Evolutionary conservation across 257 asterid species (phyloP), one percentile per base, ranked within the genome.

Genomic region (Marsdenia floribunda): DNA sequence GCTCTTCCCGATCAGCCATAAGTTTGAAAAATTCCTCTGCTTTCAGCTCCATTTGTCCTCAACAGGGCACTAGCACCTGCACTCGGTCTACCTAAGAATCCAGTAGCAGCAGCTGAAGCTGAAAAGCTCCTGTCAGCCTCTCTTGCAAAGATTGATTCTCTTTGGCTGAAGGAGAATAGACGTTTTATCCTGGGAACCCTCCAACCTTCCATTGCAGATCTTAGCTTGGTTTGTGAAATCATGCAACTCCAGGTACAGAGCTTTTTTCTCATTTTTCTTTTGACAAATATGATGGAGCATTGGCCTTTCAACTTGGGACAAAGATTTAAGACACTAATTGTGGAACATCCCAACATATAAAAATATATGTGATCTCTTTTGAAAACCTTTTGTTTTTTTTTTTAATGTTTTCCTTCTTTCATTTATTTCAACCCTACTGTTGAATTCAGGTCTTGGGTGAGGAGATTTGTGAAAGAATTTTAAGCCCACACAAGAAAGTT

Each of bases 191-290:
- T 92, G 38, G 98, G 96, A 61, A 86, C 89, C 81, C 77, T 66
- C 42, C 93, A 88, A 69, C 98, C 97, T 74, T 95, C 99, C 60
- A 88, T 95, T 38, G 97, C 97, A 3, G 99, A 92, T 82, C 92
- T 95, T 82, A 88, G 96, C 76, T 85, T 95, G 77, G 96, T 88
- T 65, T 95, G 97, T 77, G 99, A 90, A 84, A 74, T 90, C 74
- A 87, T 92, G 98, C 91, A 92, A 80, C 97, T 92, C 66, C 85
- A 92, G 98, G 99, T 94, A 82, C 71, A 82, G 40, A 26, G 58
- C 40, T 75, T 55, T 60, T 55, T 40, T 50, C 47, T 64, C 47
- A 44, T 66, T 68, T 46, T 54, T 67, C 37, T 47, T 13, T 33
- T 42, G 4, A 18, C 35, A 42, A 12, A 8, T 24, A 24, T 44